A percentile compares a stretch with the other conserved stretches of the same genome.
Conservation (phyloP, 2,329 filamentous ascomycete genomes). For the Pseudogymnoascus sp. region DNA sequence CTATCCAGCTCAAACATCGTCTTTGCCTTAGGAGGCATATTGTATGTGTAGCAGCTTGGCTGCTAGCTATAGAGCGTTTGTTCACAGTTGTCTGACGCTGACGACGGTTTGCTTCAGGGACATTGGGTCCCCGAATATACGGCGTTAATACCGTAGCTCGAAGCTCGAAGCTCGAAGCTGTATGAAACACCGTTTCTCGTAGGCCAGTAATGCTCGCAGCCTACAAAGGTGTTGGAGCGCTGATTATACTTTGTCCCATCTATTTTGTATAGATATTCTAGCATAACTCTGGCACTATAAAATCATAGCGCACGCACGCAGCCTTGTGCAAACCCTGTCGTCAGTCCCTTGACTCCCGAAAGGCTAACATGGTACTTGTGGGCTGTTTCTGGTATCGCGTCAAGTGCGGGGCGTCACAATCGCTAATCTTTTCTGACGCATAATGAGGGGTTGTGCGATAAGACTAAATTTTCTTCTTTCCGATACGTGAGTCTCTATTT, state of each 20-base stretch:
- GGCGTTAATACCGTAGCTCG: background rate
- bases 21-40: constrained; percentile 46
- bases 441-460: constrained; percentile 8
- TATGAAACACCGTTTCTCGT: background rate
- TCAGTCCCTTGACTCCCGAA: background rate
- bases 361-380: constrained; percentile 4
- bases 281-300: background rate
- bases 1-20: constrained; percentile 57
- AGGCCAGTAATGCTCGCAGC: background rate
- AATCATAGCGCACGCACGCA: constrained; percentile 1
- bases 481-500: constrained; percentile 3
- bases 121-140: background rate
- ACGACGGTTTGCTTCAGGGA: background rate
- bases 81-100: background rate
- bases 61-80: background rate
- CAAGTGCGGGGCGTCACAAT: constrained; percentile 6
- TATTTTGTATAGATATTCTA: background rate
- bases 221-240: background rate
- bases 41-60: background rate
- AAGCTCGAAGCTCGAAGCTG: background rate
- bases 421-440: constrained; percentile 8
- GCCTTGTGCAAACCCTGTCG: constrained; percentile 5
- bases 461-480: constrained; percentile 5
- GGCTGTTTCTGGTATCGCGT: constrained; percentile 5
- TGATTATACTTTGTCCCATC: background rate